Base-by-base conservation (phyloP, 345 rosid species). In the Lagerstroemia speciosa region DNA sequence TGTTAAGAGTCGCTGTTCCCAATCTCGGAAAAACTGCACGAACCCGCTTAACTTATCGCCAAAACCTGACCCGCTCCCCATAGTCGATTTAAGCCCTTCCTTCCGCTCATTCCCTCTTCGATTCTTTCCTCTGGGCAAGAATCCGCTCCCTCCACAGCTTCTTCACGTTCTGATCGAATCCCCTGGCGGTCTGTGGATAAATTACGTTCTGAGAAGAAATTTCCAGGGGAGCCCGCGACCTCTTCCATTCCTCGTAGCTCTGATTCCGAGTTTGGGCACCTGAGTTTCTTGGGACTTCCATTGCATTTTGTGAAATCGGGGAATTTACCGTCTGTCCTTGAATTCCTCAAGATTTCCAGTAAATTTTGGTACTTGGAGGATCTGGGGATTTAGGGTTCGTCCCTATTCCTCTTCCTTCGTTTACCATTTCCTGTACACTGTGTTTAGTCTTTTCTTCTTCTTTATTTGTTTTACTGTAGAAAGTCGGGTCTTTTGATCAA, bases 41-140 rank as follows among this genome's bases (percentile, higher is more conserved):
- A 32, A 26, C 37, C 50, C 57, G 74, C 60, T 55, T 72, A 58
- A 36, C 14, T 40, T 53, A 67, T 76, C 64, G 69, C 68, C 74
- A 36, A 29, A 29, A 67, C 64, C 58, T 72, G 63, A 27, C 62
- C 72, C 74, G 34, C 14, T 29, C 34, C 63, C 61, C 66, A 71
- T 68, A 67, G 69, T 60, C 30, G 38, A 27, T 72, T 65, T 72
- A 68, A 37, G 19, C 33, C 36, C 55, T 24, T 24, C 57, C 27
- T 3, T 17, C 30, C 10, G 26, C 60, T 32, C 71, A 62, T 16
- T 82, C 71, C 15, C 9, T 52, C 74, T 79, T 80, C 60, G 88
- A 38, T 85, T 83, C 88, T 85, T 81, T 69, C 77, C 78, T 61
- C 52, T 65, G 11, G 79, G 84, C 62, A 34, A 76, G 82, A 76